These are phyloP conservation scores for Pseudonitzschia pungens DNA, from an alignment of 108 stramenopile genomes.

Conservation along the genomic window DNA sequence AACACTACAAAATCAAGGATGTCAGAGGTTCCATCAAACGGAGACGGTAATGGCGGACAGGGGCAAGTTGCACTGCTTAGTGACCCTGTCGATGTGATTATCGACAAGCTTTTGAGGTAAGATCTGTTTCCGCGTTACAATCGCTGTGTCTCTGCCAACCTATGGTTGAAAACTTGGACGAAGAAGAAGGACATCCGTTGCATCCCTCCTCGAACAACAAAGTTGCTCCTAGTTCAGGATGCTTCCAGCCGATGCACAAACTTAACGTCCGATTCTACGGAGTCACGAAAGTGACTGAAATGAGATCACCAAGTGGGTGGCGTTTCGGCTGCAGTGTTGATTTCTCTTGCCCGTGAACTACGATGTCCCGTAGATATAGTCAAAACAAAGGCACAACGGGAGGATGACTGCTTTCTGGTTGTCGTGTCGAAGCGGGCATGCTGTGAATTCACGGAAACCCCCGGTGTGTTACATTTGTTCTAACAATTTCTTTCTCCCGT, in stretches of 20 bases:
- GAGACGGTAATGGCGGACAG: constrained; percentile 26
- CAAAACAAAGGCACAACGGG: too few species aligned
- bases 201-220: background rate
- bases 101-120: constrained; percentile 84
- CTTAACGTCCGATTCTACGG: constrained; percentile 11
- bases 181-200: background rate
- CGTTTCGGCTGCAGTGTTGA: too few species aligned
- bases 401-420: too few species aligned
- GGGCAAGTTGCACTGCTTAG: constrained; percentile 69
- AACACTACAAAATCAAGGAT: constrained; percentile 9
- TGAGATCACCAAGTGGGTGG: background rate
- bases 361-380: too few species aligned
- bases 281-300: constrained; percentile 18
- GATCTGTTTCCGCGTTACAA: background rate
- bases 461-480: too few species aligned
- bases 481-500: too few species aligned
- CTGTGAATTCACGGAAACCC: too few species aligned
- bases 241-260: background rate
- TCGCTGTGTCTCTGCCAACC: too few species aligned
- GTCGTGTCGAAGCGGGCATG: too few species aligned
- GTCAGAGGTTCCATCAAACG: constrained; percentile 42
- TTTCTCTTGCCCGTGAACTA: too few species aligned
- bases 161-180: background rate
- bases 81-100: constrained; percentile 88
- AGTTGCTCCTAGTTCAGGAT: background rate